A percentile compares a stretch with the other conserved stretches of the same genome.
Evolutionary conservation across 306 rosid genomes (phyloP).

Genomic region (Ceratonia siliqua): DNA sequence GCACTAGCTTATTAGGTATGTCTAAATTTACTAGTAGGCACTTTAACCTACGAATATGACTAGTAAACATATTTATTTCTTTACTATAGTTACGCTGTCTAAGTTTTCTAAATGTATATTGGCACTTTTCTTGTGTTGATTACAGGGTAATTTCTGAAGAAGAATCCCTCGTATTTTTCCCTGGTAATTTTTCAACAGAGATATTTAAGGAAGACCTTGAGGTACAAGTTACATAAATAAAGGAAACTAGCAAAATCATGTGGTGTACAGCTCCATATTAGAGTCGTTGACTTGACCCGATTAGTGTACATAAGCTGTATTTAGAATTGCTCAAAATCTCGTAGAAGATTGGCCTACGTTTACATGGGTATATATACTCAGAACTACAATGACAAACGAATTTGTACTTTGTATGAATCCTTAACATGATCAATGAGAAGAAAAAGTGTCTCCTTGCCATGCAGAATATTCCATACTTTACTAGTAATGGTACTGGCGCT

Average conservation of each 20-base stretch:
- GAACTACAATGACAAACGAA: slow-evolving; percentile 2
- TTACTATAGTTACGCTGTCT: slow-evolving; percentile 8
- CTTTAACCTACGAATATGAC: slow-evolving; percentile 9
- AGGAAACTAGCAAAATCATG: slow-evolving; percentile 30
- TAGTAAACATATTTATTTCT: not conserved
- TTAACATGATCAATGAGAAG: slow-evolving; percentile 34
- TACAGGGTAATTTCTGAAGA: slow-evolving; percentile 40
- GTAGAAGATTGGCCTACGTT: not conserved
- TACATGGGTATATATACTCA: slow-evolving; percentile 8
- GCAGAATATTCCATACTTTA: not conserved
- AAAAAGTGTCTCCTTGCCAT: not conserved
- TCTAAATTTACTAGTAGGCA: slow-evolving; percentile 8
- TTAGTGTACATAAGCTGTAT: slow-evolving; percentile 42
- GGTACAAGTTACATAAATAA: slow-evolving; percentile 29
- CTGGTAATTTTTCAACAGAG: slow-evolving; percentile 40
- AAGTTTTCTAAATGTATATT: slow-evolving; percentile 25
- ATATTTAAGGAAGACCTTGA: slow-evolving; percentile 18
- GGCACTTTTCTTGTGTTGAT: slow-evolving; percentile 31
- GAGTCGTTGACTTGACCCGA: slow-evolving; percentile 30
- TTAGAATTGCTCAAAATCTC: slow-evolving; percentile 20
- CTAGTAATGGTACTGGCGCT: too few species aligned
- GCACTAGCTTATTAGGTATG: slow-evolving; percentile 43
- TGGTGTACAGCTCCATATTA: slow-evolving; percentile 50
- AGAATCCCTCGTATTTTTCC: slow-evolving; percentile 38
- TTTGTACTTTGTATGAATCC: slow-evolving; percentile 36